A percentile compares a stretch with the other conserved stretches of the same genome.
phyloP scores from a whole-genome alignment of 2,329 filamentous ascomycete genomes.

The Cordyceps pruinosa region DNA sequence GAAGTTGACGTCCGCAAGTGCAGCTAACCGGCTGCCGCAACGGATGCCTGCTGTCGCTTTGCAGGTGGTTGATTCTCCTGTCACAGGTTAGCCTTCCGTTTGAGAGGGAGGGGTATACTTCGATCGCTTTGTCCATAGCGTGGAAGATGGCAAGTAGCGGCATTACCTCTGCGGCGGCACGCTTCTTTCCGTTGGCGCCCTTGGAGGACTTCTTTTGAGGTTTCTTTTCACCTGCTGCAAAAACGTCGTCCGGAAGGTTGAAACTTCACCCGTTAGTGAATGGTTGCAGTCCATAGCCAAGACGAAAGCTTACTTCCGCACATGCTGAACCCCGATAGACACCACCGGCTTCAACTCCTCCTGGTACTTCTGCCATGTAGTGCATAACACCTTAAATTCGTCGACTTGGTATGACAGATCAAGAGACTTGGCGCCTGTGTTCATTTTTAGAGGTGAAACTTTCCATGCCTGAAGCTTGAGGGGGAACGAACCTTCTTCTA shows the following conservation, averaged over 20 bases:
- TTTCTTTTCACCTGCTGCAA: constrained; percentile 69
- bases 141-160: constrained; percentile 18
- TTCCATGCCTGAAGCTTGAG: not conserved
- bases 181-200: constrained; percentile 39
- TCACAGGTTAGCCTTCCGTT: not conserved
- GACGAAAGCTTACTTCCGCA: constrained; percentile 66
- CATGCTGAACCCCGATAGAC: constrained; percentile 73
- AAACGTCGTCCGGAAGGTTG: constrained; percentile 84
- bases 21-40: constrained; percentile 32
- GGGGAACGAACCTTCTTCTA: constrained; percentile 59
- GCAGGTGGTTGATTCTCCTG: constrained; percentile 34
- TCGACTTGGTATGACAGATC: constrained; percentile 77
- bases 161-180: constrained; percentile 40
- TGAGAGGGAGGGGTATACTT: not conserved
- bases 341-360: constrained; percentile 53
- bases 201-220: constrained; percentile 53
- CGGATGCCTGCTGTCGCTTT: constrained; percentile 36
- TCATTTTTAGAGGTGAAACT: not conserved
- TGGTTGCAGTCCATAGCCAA: constrained; percentile 13
- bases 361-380: constrained; percentile 67
- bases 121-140: constrained; percentile 6
- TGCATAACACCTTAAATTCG: constrained; percentile 80
- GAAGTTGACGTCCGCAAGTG: not conserved
- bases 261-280: constrained; percentile 41
- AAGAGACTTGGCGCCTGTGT: constrained; percentile 57